Percentiles rank a stretch among this genome's conserved stretches.
These are phyloP conservation scores for Vitis hybrid DNA, from an alignment of 177 flowering plant species.

Conservation along the genomic window DNA sequence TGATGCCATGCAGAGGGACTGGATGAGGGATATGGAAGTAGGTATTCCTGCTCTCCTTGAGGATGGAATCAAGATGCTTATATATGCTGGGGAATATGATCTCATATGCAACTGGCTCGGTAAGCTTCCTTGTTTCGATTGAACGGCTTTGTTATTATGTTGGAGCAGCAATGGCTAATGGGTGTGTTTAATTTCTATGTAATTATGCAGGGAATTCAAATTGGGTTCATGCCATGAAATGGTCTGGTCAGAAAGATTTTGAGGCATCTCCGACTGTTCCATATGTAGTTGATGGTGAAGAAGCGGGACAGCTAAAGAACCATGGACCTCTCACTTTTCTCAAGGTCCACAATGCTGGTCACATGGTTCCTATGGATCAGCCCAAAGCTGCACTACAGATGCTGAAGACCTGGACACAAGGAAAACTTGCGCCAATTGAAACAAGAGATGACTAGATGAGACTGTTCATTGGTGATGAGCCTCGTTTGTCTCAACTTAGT, in stretches of 20 bases:
- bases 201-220: constrained; percentile 58
- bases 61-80: constrained; percentile 60
- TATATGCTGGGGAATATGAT: constrained; percentile 74
- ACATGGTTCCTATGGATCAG: constrained; percentile 84
- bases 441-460: background rate
- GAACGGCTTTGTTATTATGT: background rate
- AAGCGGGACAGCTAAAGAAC: constrained; percentile 58
- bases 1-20: constrained; percentile 57
- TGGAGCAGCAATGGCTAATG: background rate
- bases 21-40: constrained; percentile 71
- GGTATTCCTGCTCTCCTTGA: constrained; percentile 69
- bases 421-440: constrained; percentile 24
- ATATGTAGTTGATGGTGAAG: constrained; percentile 53
- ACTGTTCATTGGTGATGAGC: background rate
- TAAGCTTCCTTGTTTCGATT: constrained; percentile 17
- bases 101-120: constrained; percentile 83
- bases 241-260: constrained; percentile 72
- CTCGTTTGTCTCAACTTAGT: constrained; percentile 10
- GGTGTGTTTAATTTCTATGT: background rate
- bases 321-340: constrained; percentile 73
- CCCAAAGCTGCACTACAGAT: constrained; percentile 61
- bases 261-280: constrained; percentile 39
- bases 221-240: constrained; percentile 81
- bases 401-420: constrained; percentile 62
- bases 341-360: constrained; percentile 72